These are phyloP conservation scores for Heliocybe sulcata DNA, from an alignment of 1,284 basidiomycete species.

Conservation along the genomic window DNA sequence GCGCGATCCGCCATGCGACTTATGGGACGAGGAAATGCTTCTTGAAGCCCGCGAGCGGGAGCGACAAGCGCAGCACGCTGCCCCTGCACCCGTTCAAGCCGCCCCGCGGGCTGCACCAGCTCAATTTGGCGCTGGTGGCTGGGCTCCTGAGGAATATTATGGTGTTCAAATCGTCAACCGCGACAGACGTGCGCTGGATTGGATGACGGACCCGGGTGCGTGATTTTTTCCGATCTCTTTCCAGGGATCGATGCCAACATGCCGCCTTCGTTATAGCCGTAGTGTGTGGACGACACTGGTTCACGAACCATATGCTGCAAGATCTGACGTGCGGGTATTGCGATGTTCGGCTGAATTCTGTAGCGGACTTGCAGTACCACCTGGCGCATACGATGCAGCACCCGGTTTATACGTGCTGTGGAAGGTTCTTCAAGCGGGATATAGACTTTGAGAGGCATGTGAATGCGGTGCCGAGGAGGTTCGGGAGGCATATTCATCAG, in stretches of 20 bases:
- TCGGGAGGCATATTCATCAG: slow-evolving; percentile 12
- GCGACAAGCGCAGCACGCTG: slow-evolving; percentile 11
- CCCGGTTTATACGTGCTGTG: slow-evolving; percentile 31
- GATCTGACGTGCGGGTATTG: slow-evolving; percentile 30
- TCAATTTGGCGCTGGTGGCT: too few species aligned
- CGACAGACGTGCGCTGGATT: slow-evolving; percentile 15
- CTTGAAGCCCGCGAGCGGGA: slow-evolving; percentile 26
- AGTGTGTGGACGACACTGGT: slow-evolving; percentile 23
- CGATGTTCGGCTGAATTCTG: slow-evolving; percentile 21
- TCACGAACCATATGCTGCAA: slow-evolving; percentile 28
- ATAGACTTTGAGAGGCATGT: slow-evolving; percentile 26
- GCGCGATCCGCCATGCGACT: slow-evolving; percentile 26
- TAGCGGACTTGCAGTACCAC: slow-evolving; percentile 30
- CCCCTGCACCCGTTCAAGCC: background rate
- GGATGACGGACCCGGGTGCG: slow-evolving; percentile 28
- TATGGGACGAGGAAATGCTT: slow-evolving; percentile 34
- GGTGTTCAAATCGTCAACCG: background rate
- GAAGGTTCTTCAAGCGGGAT: slow-evolving; percentile 29
- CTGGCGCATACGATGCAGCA: slow-evolving; percentile 24
- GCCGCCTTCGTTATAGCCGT: slow-evolving; percentile 14
- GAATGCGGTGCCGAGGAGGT: slow-evolving; percentile 3
- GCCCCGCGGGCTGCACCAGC: too few species aligned
- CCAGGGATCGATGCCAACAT: background rate
- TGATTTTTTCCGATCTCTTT: background rate
- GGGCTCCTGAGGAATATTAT: background rate